Conservation (phyloP, 2,329 filamentous ascomycete species). For the Fusarium virguliforme region DNA sequence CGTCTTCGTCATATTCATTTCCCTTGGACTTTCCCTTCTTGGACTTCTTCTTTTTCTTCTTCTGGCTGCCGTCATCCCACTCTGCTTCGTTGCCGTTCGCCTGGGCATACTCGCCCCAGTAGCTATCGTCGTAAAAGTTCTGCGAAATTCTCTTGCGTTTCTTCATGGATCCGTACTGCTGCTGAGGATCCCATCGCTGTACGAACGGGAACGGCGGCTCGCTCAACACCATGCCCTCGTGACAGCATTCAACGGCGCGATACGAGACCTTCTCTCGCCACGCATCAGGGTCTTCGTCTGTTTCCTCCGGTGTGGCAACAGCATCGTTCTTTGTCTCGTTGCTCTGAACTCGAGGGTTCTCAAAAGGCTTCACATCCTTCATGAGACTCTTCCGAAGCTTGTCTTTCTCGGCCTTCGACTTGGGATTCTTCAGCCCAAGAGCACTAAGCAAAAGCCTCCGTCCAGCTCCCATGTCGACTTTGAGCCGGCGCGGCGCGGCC, state of each 20-base stretch:
- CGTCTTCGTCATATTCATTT: conserved; percentile 31
- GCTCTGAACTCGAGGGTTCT: conserved; percentile 56
- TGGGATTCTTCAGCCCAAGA: conserved; percentile 78
- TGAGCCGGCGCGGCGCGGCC: conserved; percentile 40
- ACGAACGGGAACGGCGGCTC: conserved; percentile 91
- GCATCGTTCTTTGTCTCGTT: conserved; percentile 30
- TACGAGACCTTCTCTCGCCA: conserved; percentile 85
- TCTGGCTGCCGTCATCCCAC: conserved; percentile 57
- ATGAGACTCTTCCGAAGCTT: conserved; percentile 73
- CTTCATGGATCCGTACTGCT: conserved; percentile 63
- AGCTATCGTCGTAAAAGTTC: conserved; percentile 52
- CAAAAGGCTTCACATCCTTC: conserved; percentile 64
- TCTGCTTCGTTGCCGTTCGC: conserved; percentile 50
- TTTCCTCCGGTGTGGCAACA: conserved; percentile 26
- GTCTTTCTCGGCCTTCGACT: conserved; percentile 78
- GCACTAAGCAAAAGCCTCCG: conserved; percentile 81
- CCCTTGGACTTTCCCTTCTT: conserved; percentile 57
- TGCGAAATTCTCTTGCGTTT: conserved; percentile 67
- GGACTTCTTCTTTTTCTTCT: conserved; percentile 53
- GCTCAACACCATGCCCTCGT: conserved; percentile 77
- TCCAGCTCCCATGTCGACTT: conserved; percentile 70
- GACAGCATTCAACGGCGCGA: conserved; percentile 86
- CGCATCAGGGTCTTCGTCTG: conserved; percentile 67
- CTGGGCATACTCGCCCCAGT: conserved; percentile 51
- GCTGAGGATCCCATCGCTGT: conserved; percentile 89